phyloP scores from a whole-genome alignment of 352 stramenopile species.

The Phytophthora fragariae region DNA sequence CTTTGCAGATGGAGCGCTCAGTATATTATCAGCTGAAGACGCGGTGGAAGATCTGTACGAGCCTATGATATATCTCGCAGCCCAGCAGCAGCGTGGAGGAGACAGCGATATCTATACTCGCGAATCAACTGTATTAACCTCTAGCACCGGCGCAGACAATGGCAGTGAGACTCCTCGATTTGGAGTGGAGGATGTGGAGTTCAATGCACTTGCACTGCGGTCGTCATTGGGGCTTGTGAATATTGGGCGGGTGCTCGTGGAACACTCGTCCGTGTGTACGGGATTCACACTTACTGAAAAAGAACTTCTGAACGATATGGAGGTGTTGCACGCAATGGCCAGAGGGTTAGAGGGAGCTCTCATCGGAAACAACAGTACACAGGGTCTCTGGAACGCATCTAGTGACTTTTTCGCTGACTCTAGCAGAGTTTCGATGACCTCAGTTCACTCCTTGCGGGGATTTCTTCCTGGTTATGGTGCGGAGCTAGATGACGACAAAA shows the following conservation, averaged over 20 bases:
- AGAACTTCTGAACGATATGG: constrained; percentile 57
- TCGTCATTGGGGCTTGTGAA: constrained; percentile 68
- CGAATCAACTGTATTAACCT: constrained; percentile 9
- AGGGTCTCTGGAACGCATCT: constrained; percentile 76
- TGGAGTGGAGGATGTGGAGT: constrained; percentile 79
- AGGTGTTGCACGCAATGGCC: constrained; percentile 36
- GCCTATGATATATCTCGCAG: constrained; percentile 82
- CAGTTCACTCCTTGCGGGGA: constrained; percentile 59
- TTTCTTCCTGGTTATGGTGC: constrained; percentile 67
- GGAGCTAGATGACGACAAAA: constrained; percentile 54
- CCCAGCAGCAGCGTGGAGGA: constrained; percentile 9
- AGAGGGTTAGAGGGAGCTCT: constrained; percentile 48
- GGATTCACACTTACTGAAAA: constrained; percentile 51
- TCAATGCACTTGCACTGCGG: constrained; percentile 79
- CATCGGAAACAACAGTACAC: constrained; percentile 44
- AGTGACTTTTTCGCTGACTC: constrained; percentile 64
- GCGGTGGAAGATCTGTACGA: constrained; percentile 76
- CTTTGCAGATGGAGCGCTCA: constrained; percentile 52
- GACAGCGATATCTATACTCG: constrained; percentile 13
- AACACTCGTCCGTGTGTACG: constrained; percentile 68
- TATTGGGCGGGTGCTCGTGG: constrained; percentile 69
- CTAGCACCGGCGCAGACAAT: constrained; percentile 4
- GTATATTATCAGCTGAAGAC: constrained; percentile 41
- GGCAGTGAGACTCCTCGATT: constrained; percentile 37
- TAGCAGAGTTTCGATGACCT: constrained; percentile 29